phyloP scores from a whole-genome alignment of 1,139 yeast species.

The Saccharomyces hybrid region DNA sequence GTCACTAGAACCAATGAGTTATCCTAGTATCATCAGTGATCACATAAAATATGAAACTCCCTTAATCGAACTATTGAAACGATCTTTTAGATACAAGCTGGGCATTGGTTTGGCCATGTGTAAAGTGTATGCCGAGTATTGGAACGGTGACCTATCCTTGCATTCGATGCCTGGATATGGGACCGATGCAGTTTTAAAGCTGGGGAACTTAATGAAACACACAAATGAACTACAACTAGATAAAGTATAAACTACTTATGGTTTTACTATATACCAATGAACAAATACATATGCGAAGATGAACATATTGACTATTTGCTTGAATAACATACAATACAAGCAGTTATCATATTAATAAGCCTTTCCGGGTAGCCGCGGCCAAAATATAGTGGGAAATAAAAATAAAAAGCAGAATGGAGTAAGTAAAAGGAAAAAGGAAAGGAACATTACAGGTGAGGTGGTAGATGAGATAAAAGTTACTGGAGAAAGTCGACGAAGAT shows the following conservation, averaged over 20 bases:
- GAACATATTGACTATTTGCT: not conserved
- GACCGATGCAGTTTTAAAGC: slow-evolving; percentile 71
- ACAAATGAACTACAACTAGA: slow-evolving; percentile 62
- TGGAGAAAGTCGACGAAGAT: not conserved
- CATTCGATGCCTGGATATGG: slow-evolving; percentile 87
- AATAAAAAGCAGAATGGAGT: not conserved
- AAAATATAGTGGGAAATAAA: not conserved
- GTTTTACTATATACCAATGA: not conserved
- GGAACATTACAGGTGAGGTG: not conserved
- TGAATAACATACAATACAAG: not conserved
- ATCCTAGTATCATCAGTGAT: slow-evolving; percentile 21
- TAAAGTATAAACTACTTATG: slow-evolving; percentile 42
- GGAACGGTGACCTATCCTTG: slow-evolving; percentile 85
- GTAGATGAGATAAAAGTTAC: not conserved
- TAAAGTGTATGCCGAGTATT: slow-evolving; percentile 85
- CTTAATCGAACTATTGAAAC: slow-evolving; percentile 47
- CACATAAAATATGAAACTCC: slow-evolving; percentile 34
- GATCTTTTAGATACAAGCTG: slow-evolving; percentile 66
- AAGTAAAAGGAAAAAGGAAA: not conserved
- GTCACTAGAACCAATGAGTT: slow-evolving; percentile 34
- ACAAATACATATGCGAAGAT: not conserved
- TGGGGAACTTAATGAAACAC: slow-evolving; percentile 69
- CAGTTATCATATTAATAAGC: too few species aligned
- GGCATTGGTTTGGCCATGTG: slow-evolving; percentile 92
- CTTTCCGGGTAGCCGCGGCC: not conserved